Conservation (phyloP, 208 protist genomes). For the Vickermania ingenoplastis region DNA sequence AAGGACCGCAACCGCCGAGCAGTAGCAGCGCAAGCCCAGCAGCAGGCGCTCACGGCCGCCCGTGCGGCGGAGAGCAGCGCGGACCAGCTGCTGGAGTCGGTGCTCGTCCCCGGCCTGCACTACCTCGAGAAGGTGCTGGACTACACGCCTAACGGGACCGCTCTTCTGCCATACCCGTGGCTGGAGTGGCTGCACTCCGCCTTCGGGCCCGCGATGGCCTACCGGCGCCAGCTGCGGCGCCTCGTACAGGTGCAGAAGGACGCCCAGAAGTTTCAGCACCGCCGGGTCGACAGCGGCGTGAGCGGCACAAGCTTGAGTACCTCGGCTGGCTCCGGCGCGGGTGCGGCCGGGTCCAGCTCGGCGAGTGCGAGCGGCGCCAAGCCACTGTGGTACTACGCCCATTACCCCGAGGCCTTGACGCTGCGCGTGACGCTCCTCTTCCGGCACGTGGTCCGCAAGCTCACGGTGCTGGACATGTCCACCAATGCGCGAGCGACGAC, state of each 20-base stretch:
- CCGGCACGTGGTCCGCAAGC: conserved; percentile 51
- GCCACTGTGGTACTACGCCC: conserved; percentile 12
- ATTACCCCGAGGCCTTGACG: conserved; percentile 14
- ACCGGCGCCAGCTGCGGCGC: conserved; percentile 5
- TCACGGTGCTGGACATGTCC: conserved; percentile 66
- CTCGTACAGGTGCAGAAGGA: background rate
- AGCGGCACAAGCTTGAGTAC: background rate
- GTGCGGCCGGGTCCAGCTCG: background rate
- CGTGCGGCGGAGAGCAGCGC: conserved; percentile 1
- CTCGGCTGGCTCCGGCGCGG: background rate
- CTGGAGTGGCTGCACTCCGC: conserved; percentile 74
- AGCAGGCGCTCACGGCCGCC: background rate
- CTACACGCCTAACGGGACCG: conserved; percentile 41
- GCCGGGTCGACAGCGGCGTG: background rate
- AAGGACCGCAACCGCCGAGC: background rate
- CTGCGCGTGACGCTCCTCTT: conserved; percentile 29
- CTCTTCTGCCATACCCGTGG: conserved; percentile 59
- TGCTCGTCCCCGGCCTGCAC: conserved; percentile 36
- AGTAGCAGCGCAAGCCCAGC: background rate
- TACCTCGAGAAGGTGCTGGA: conserved; percentile 81
- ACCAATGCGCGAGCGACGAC: conserved; percentile 42
- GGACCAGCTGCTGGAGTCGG: conserved; percentile 23
- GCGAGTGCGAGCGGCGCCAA: background rate
- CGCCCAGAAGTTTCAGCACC: background rate
- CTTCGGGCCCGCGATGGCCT: conserved; percentile 30